A percentile compares a stretch with the other conserved stretches of the same genome.
Conservation (phyloP, 2,329 filamentous ascomycete genomes). For the Cladosporium cucumerinum region DNA sequence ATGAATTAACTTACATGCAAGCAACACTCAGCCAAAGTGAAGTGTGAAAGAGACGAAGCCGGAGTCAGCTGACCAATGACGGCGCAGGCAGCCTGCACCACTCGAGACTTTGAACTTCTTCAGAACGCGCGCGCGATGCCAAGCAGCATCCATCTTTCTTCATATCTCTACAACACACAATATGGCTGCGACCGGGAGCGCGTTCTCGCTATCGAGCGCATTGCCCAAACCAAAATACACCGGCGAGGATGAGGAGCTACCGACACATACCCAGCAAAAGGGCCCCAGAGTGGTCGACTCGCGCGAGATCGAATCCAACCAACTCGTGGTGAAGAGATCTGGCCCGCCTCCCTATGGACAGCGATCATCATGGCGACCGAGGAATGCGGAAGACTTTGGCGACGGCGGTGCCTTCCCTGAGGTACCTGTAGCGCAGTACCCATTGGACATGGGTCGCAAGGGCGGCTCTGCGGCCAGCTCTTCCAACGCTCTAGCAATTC, state of each 20-base stretch:
- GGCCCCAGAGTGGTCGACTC: conserved; percentile 80
- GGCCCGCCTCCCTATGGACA: conserved; percentile 87
- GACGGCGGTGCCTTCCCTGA: conserved; percentile 97
- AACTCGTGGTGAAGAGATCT: conserved; percentile 76
- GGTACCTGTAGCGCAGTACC: conserved; percentile 90
- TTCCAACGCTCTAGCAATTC: conserved; percentile 86
- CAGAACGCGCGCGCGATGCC: not conserved
- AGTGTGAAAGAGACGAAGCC: not conserved
- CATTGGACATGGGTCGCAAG: conserved; percentile 90
- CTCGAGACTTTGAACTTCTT: conserved; percentile 8
- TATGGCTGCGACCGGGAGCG: conserved; percentile 7
- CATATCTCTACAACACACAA: not conserved
- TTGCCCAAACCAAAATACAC: conserved; percentile 89
- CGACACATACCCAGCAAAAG: conserved; percentile 66
- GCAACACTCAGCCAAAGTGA: not conserved
- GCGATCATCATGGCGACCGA: conserved; percentile 85
- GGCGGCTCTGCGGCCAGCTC: conserved; percentile 50
- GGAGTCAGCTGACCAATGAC: not conserved
- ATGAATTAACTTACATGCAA: not conserved
- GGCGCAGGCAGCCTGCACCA: not conserved
- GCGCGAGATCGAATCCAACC: conserved; percentile 76
- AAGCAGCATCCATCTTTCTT: not conserved
- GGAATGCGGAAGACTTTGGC: conserved; percentile 84
- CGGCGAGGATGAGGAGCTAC: conserved; percentile 80
- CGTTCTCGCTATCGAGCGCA: conserved; percentile 66